A percentile compares a stretch with the other conserved stretches of the same genome.
Evolutionary conservation across 1,139 yeast genomes (phyloP).

Genomic region (Pichia sp.): DNA sequence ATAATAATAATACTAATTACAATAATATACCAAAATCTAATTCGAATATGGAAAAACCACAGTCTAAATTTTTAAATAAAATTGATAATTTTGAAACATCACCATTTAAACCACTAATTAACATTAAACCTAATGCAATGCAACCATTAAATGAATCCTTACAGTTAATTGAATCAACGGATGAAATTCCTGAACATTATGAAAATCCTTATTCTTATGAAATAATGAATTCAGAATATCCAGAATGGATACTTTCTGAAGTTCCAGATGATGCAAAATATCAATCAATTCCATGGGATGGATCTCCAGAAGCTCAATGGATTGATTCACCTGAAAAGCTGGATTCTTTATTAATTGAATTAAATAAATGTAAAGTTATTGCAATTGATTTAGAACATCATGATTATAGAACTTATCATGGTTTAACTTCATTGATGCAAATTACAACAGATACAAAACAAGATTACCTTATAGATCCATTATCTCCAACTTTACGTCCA

Average conservation of each 20-base stretch:
- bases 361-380: slow-evolving; percentile 51
- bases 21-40: slow-evolving; percentile 28
- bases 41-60: slow-evolving; percentile 61
- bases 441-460: slow-evolving; percentile 58
- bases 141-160: slow-evolving; percentile 47
- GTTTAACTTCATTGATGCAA: slow-evolving; percentile 91
- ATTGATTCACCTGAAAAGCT: slow-evolving; percentile 57
- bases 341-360: slow-evolving; percentile 45
- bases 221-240: slow-evolving; percentile 66
- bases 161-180: slow-evolving; percentile 36
- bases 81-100: slow-evolving; percentile 59
- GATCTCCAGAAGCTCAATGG: slow-evolving; percentile 56
- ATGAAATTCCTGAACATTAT: slow-evolving; percentile 51
- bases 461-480: slow-evolving; percentile 40
- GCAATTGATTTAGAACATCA: slow-evolving; percentile 99
- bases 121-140: slow-evolving; percentile 65
- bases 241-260: slow-evolving; percentile 44
- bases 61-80: slow-evolving; percentile 46
- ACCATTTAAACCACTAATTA: slow-evolving; percentile 74
- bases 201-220: slow-evolving; percentile 81
- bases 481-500: slow-evolving; percentile 67
- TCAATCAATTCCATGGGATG: slow-evolving; percentile 59
- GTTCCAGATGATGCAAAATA: slow-evolving; percentile 35
- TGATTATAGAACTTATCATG: slow-evolving; percentile 83
- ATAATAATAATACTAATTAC: slow-evolving; percentile 9